phyloP scores from a whole-genome alignment of 2,329 filamentous ascomycete species.

The Aspergillus bombycis region DNA sequence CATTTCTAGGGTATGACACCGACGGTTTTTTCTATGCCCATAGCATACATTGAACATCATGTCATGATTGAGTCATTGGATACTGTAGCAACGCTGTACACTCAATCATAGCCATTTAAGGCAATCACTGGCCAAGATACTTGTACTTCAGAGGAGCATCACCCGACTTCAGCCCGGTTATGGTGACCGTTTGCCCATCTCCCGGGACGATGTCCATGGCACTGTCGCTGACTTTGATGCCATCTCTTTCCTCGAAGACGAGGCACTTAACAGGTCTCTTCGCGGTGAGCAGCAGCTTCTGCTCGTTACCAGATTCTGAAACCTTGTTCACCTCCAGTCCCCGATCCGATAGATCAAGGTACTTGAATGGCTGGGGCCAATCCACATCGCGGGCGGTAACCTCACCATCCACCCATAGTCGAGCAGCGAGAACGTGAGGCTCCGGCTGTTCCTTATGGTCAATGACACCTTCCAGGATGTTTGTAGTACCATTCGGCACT shows the following conservation, averaged over 20 bases:
- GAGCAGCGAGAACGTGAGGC: constrained; percentile 57
- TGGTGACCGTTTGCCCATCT: constrained; percentile 52
- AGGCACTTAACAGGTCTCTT: constrained; percentile 61
- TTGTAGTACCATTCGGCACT: constrained; percentile 59
- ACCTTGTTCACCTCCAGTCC: constrained; percentile 50
- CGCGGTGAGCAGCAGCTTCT: constrained; percentile 49
- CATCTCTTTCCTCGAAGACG: constrained; percentile 62
- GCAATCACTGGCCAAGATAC: constrained; percentile 29
- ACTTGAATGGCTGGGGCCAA: constrained; percentile 65
- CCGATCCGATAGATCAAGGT: constrained; percentile 57
- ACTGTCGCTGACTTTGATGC: constrained; percentile 58
- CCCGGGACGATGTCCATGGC: constrained; percentile 63
- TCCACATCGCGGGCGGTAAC: constrained; percentile 60
- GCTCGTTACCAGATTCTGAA: constrained; percentile 29
- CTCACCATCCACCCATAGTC: constrained; percentile 56
- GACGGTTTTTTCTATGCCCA: background rate
- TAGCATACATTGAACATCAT: background rate
- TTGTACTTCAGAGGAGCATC: constrained; percentile 29
- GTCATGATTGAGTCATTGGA: background rate
- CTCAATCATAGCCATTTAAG: background rate
- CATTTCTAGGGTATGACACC: background rate
- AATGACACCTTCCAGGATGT: constrained; percentile 53
- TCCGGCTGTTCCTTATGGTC: constrained; percentile 54
- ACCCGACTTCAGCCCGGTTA: constrained; percentile 27
- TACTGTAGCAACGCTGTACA: background rate